Percentiles rank a stretch among this genome's conserved stretches.
Conservation (phyloP, 371 early-diverging fungal species). For the Phascolomyces articulosus region DNA sequence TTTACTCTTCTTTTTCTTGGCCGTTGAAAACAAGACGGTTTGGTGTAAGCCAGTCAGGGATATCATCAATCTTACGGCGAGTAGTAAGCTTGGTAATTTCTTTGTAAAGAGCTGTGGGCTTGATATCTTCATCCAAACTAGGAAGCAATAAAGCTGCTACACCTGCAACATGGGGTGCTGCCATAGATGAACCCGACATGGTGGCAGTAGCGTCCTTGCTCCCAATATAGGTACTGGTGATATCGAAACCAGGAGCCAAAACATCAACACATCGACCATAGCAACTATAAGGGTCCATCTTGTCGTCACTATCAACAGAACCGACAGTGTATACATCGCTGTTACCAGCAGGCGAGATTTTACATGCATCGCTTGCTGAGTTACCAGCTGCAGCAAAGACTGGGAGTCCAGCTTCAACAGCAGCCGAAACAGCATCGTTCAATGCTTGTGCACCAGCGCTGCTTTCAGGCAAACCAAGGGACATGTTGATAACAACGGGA, state of each 20-base stretch:
- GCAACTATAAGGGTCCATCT: constrained; percentile 50
- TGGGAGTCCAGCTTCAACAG: constrained; percentile 51
- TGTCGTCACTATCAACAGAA: constrained; percentile 55
- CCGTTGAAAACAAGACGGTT: constrained; percentile 21
- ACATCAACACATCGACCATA: constrained; percentile 67
- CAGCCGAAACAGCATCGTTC: constrained; percentile 48
- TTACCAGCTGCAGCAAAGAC: constrained; percentile 85
- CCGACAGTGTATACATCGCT: constrained; percentile 71
- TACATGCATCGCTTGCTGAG: constrained; percentile 65
- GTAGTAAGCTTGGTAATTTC: constrained; percentile 24
- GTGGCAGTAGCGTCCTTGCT: constrained; percentile 37
- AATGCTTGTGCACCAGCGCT: constrained; percentile 21
- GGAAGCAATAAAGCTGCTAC: constrained; percentile 59
- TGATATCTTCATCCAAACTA: constrained; percentile 14
- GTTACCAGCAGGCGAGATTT: constrained; percentile 67
- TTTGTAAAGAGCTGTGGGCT: constrained; percentile 33
- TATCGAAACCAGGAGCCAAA: constrained; percentile 57
- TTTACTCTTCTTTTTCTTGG: constrained; percentile 10
- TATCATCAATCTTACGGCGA: background rate
- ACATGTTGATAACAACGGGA: constrained; percentile 62
- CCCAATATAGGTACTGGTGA: constrained; percentile 43
- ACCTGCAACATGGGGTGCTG: constrained; percentile 82
- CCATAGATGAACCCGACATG: constrained; percentile 83
- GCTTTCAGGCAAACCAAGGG: constrained; percentile 46
- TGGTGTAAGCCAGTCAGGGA: constrained; percentile 13